Base-by-base conservation (phyloP, 495 filamentous ascomycete species). In the Diplogelasinospora grovesii region DNA sequence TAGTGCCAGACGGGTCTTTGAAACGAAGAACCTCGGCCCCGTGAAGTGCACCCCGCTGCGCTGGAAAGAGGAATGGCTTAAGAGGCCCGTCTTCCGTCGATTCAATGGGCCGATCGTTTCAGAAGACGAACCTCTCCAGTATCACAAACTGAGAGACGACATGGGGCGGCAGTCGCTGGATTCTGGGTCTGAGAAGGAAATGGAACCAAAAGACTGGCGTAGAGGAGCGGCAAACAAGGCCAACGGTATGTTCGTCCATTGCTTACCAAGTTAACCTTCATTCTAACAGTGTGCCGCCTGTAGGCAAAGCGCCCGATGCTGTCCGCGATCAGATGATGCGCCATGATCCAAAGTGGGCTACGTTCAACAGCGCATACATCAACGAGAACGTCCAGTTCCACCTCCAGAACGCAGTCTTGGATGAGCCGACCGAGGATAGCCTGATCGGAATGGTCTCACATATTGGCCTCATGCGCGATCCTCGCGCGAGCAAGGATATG, bases 11-110 rank as follows among this genome's bases (percentile, higher is more conserved):
- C 30, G 28, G 5, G 40, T 61, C 22, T 59, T 56, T 25, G 21
- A 47, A 36, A 31, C 28, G 18, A 54, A 44, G 45, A 50, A 51
- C 48, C 45, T 10, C 31, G 20, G 46, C 27, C 50, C 45, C 26
- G 46, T 43, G 23, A 47, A 50, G 16, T 55, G 36, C 39, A 50
- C 43, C 5, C 39, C 39, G 14, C 13, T 49, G 4, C 35, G 35
- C 14, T 61, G 41, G 53, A 59, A 61, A 44, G 26, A 57, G 35
- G 19, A 43, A 24, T 45, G 23, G 39, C 57, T 57, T 21, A 61
- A 59, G 39, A 31, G 36, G 21, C 52, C 52, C 36, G 18, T 59
- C 19, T 59, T 61, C 45, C 49, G 46, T 36, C 30, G 24, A 16
- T 24, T n/a, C n/a, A n/a, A 50, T 21, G 31, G 38, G 3, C 31